Base-by-base conservation (phyloP, 768 basidiomycete species). In the Lentinula detonsa region DNA sequence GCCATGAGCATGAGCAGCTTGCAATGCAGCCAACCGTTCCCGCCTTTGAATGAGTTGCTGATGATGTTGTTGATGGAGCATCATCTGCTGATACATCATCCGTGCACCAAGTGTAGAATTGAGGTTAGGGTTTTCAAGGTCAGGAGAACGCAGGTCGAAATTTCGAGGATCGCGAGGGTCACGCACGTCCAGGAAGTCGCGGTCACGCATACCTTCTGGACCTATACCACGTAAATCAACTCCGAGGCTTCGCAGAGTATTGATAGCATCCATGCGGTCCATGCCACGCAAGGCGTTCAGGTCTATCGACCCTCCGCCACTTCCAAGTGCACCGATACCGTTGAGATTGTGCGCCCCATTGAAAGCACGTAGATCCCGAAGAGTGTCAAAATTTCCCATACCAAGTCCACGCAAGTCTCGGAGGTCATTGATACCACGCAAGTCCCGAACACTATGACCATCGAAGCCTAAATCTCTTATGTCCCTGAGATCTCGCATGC, bases 51-150 rank as follows among this genome's bases (percentile, higher is more conserved):
- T 28, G 18, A 43, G 58, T 15, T 59, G 46, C 48, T 51, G 45
- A 3, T 51, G 58, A 18, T 57, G 57, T n/a, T 59, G 58, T 23
- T 59, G 58, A 13, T 50, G 58, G 13, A 59, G 34, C 58, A 59
- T 59, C 45, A 59, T 39, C 34, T 59, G 58, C 16, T 59, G 58
- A 28, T 59, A 59, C 35, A 59, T 48, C 45, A 59, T 34, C 34
- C 58, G 42, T 31, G 58, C 48, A 2, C 34, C 31, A 1, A 35
- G 5, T 23, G 56, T 34, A 9, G 57, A 16, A 13, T 58, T 48
- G 4, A 23, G 18, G 21, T 48, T 48, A 7, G 18, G 46, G 21
- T 48, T 48, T 0, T 48, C 46, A 18, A 48, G 46, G 46, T 48
- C 46, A 7, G 21, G 46, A 48, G 46, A 21, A 4, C 21, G 46